Conservation (phyloP, 139 green algal genomes). For the Pleodorina starrii region DNA sequence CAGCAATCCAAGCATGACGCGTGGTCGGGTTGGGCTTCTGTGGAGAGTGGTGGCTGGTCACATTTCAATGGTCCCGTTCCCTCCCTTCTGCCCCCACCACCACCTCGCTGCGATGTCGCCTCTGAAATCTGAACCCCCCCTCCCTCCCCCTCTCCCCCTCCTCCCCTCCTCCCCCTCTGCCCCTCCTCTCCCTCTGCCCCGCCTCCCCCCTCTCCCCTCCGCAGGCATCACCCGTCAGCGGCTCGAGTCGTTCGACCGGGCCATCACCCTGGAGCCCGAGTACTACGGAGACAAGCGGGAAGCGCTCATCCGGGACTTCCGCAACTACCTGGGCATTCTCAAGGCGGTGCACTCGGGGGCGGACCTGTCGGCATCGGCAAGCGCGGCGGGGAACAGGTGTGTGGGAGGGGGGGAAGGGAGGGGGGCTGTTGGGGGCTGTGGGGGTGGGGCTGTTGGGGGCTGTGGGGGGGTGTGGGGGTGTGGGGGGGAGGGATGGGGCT, state of each 20-base stretch:
- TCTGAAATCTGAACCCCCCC: too few relatives aligned
- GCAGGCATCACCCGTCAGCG: conserved; percentile 89
- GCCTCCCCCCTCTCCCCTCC: background rate
- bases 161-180: too few relatives aligned
- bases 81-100: too few relatives aligned
- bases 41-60: too few relatives aligned
- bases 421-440: background rate
- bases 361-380: conserved; percentile 80
- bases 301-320: conserved; percentile 92
- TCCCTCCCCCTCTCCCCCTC: too few relatives aligned
- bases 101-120: too few relatives aligned
- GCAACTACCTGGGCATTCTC: conserved; percentile 95
- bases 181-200: too few relatives aligned
- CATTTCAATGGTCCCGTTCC: too few relatives aligned
- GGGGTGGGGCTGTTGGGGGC: background rate
- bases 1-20: too few relatives aligned
- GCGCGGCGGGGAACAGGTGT: conserved; percentile 60
- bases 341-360: conserved; percentile 92
- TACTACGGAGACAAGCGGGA: conserved; percentile 89
- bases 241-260: conserved; percentile 93
- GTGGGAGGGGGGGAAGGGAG: background rate
- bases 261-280: conserved; percentile 89
- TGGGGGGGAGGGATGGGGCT: background rate
- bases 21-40: too few relatives aligned
- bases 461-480: background rate